A percentile compares a stretch with the other conserved stretches of the same genome.
These are phyloP conservation scores for Lipomyces lipofer DNA, from an alignment of 805 yeast genomes.

Conservation along the genomic window DNA sequence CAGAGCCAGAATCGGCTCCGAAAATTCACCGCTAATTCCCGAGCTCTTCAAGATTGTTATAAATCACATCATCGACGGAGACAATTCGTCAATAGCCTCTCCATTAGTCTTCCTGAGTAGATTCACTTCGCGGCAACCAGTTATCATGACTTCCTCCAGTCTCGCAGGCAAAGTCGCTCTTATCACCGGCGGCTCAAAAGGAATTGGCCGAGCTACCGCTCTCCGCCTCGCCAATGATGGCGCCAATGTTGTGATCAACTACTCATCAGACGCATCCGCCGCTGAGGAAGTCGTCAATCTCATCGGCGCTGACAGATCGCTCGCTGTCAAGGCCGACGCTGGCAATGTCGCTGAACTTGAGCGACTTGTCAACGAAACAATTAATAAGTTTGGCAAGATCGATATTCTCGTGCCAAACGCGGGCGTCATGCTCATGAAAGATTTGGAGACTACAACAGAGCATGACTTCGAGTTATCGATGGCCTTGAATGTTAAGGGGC, in stretches of 20 bases:
- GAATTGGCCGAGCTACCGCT: slow-evolving; percentile 63
- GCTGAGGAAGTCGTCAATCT: slow-evolving; percentile 3
- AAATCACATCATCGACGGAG: too few species aligned
- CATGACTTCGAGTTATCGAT: slow-evolving; percentile 2
- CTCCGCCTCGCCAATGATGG: slow-evolving; percentile 52
- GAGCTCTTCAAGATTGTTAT: too few species aligned
- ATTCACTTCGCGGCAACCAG: too few species aligned
- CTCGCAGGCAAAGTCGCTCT: slow-evolving; percentile 4
- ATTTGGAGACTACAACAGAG: background rate
- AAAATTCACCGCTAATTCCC: too few species aligned
- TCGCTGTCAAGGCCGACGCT: slow-evolving; percentile 32
- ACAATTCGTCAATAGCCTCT: too few species aligned
- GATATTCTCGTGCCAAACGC: slow-evolving; percentile 8
- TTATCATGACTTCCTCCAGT: background rate
- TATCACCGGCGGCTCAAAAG: slow-evolving; percentile 61
- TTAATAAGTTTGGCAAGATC: slow-evolving; percentile 1
- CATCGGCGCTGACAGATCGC: background rate
- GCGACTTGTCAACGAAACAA: slow-evolving; percentile 32
- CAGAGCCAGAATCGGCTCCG: too few species aligned
- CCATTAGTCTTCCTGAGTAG: too few species aligned
- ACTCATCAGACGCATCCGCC: slow-evolving; percentile 33
- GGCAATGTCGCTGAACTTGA: slow-evolving; percentile 38
- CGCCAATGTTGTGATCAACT: slow-evolving; percentile 44
- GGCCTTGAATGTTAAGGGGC: slow-evolving; percentile 5
- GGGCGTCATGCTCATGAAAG: background rate